Evolutionary conservation across 2,329 filamentous ascomycete genomes (phyloP).

Genomic region (Emergomyces orientalis): DNA sequence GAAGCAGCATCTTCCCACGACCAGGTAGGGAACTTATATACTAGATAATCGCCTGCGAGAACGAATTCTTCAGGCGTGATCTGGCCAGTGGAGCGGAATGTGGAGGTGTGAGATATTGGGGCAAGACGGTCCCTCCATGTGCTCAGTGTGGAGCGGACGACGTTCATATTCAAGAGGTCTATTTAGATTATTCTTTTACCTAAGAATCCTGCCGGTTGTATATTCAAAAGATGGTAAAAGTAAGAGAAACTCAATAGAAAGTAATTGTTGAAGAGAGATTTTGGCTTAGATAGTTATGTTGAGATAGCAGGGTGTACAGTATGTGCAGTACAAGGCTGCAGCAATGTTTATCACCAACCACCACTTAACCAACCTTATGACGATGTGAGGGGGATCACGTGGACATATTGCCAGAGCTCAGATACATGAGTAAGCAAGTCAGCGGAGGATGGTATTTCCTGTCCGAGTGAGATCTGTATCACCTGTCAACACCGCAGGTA

Average conservation of each 20-base stretch:
- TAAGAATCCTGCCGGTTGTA: background rate
- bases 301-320: background rate
- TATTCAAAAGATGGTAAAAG: background rate
- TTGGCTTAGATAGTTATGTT: background rate
- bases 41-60: conserved; percentile 89
- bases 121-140: conserved; percentile 86
- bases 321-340: background rate
- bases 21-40: conserved; percentile 99
- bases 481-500: too few relatives aligned
- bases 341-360: background rate
- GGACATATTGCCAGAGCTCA: background rate
- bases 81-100: conserved; percentile 86
- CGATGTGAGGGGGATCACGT: conserved; percentile 3
- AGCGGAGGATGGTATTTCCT: background rate
- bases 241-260: background rate
- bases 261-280: background rate
- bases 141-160: conserved; percentile 86
- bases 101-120: conserved; percentile 80
- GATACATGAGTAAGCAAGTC: background rate
- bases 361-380: background rate
- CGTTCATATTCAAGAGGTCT: conserved; percentile 56
- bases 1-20: conserved; percentile 85
- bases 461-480: too few relatives aligned
- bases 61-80: conserved; percentile 97
- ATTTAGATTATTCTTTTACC: background rate